Evolutionary conservation across 2,329 filamentous ascomycete genomes (phyloP), one percentile per base, ranked within the genome.

Genomic region (Pseudogymnoascus sp.): DNA sequence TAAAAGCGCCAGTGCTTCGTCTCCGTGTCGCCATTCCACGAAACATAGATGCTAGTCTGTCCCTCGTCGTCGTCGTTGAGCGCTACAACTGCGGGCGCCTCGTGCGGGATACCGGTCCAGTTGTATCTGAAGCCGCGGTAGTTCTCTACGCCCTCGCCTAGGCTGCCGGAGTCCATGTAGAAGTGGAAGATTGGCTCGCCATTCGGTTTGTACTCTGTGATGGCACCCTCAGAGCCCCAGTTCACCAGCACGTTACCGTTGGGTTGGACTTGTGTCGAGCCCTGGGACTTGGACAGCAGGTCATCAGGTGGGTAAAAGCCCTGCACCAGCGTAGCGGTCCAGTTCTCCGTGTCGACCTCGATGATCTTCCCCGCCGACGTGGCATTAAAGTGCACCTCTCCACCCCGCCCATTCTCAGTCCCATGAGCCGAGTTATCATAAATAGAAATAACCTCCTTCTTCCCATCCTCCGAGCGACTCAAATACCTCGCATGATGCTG

Each of bases 11-110:
- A 82, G 3, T 63, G 42, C 2, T 68, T 72, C 0, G 77, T 79
- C 68, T 79, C 76, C 0, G 79, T 82, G 59, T 80, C 79, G 3
- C 80, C 80, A 63, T 82, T 82, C 80, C 80, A 83, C 3, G 79
- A 83, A 1, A 84, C 81, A 70, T 81, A 86, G 7, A 75, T 72
- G 65, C 71, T 75, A 7, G 69, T 72, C 21, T 66, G 68, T 1
- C 69, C 68, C 5, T 70, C 65, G 3, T 73, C 72, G 16, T 70
- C 70, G 9, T 67, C 64, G 7, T 64, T 63, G 43, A 73, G 73
- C 3, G 77, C 76, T 5, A 74, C 70, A 14, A 77, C 71, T 0
- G 75, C 73, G 1, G 76, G 75, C 1, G 69, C 69, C 59, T 76
- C 75, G 12, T 67, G 68, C 0, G 76, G 73, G 5, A 72, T 65